Evolutionary conservation across 257 asterid species (phyloP).

Genomic region (Plectranthus barbatus): DNA sequence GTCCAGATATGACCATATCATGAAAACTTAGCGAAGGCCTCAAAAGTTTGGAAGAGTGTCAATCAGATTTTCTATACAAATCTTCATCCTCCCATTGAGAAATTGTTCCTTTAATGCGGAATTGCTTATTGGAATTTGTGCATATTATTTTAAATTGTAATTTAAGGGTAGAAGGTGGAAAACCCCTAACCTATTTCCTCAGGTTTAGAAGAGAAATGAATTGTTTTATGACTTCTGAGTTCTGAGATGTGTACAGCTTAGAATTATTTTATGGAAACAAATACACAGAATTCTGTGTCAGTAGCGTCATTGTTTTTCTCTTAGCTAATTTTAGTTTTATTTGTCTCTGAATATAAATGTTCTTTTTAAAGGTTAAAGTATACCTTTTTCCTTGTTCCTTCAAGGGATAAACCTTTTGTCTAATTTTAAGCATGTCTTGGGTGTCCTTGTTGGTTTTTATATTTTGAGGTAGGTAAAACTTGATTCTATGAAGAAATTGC

Average conservation of each 20-base stretch:
- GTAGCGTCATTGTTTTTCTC: conserved; percentile 14
- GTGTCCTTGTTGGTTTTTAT: conserved; percentile 2
- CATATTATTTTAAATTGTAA: conserved; percentile 41
- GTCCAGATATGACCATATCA: conserved; percentile 12
- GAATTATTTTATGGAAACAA: conserved; percentile 37
- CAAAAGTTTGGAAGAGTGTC: conserved; percentile 27
- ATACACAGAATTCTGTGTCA: conserved; percentile 34
- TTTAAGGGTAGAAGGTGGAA: conserved; percentile 50
- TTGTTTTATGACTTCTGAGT: conserved; percentile 35
- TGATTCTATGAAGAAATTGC: conserved; percentile 12
- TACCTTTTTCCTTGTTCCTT: conserved; percentile 8
- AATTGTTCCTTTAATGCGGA: conserved; percentile 25
- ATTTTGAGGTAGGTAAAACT: conserved; percentile 9
- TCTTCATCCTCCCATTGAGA: conserved; percentile 31
- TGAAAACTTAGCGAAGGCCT: conserved; percentile 29
- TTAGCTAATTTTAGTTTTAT: conserved; percentile 11
- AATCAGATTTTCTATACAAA: conserved; percentile 26
- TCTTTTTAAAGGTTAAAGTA: neutral
- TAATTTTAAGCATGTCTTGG: conserved; percentile 6
- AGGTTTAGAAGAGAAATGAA: conserved; percentile 45
- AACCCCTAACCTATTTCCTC: conserved; percentile 47
- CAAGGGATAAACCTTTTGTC: conserved; percentile 3
- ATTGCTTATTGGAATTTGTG: conserved; percentile 35
- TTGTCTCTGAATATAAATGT: neutral
- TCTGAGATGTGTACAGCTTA: conserved; percentile 62